Evolutionary conservation across 306 rosid species (phyloP), one percentile per base, ranked within the genome.

Genomic region (Castanea crenata): DNA sequence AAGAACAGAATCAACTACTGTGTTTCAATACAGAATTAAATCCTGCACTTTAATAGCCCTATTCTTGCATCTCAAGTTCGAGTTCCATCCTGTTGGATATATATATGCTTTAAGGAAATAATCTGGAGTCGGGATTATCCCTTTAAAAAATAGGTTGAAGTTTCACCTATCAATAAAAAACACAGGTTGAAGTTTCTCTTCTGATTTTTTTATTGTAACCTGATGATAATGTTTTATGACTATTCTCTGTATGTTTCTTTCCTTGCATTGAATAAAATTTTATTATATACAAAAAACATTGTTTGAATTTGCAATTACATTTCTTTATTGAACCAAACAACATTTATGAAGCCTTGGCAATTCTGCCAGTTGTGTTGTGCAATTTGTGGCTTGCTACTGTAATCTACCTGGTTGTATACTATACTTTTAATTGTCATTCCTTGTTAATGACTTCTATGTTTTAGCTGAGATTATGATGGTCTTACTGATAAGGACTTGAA

Each of bases 401-500:
- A 78, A 57, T 34, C 76, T 75, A 19, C 52, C 44, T 68, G 62
- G 44, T 35, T 76, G 57, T 69, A 62, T 62, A 64, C 55, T 76
- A 35, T 79, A 25, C 55, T 72, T 81, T 12, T 56, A 68, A 70
- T 31, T 76, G 58, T 79, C 59, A 69, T 71, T 21, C 41, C 13
- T 32, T 55, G 83, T 18, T 23, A 35, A 8, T 49, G 46, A 14
- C 79, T 27, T 23, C 61, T 55, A 80, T 80, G 75, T 70, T 64
- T 85, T 46, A 34, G 44, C 76, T 19, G 74, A 49, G 75, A 27
- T 61, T 49, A 13, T 78, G 44, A 18, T 71, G 71, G 73, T 79
- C 79, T 77, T 49, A 21, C 51, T 21, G 61, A 68, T 55, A 59
- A 71, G 73, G 63, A 73, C 55, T 63, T 52, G 52, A 76, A 31